These are phyloP conservation scores for Penicillium paxilli DNA, from an alignment of 495 filamentous ascomycete species.

Conservation along the genomic window DNA sequence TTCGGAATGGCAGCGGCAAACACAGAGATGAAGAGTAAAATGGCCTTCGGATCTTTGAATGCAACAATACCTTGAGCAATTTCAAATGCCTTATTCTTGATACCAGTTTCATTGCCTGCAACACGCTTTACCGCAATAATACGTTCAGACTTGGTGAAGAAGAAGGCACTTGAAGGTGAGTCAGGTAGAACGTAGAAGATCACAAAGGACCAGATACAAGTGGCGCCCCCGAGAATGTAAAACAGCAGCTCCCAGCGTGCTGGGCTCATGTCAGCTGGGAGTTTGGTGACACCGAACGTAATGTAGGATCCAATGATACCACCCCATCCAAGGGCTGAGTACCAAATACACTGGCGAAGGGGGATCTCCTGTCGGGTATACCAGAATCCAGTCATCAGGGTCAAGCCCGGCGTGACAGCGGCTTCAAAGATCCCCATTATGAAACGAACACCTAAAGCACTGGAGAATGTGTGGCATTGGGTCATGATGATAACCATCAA, in stretches of 20 bases:
- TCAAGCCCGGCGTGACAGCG: slow-evolving; percentile 7
- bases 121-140: background rate
- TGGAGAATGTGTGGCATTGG: background rate
- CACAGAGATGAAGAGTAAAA: slow-evolving; percentile 9
- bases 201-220: background rate
- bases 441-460: background rate
- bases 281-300: background rate
- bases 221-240: background rate
- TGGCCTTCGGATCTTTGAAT: slow-evolving; percentile 5
- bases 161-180: slow-evolving; percentile 1
- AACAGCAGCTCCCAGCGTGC: slow-evolving; percentile 1
- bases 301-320: slow-evolving; percentile 12
- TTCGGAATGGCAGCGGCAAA: slow-evolving; percentile 16
- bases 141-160: background rate
- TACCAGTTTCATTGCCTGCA: background rate
- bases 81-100: slow-evolving; percentile 5
- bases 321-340: slow-evolving; percentile 9
- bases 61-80: slow-evolving; percentile 1
- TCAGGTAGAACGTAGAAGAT: background rate
- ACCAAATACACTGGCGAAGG: slow-evolving; percentile 15
- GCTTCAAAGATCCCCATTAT: slow-evolving; percentile 2
- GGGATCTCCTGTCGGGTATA: slow-evolving; percentile 14
- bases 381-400: slow-evolving; percentile 15
- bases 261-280: background rate
- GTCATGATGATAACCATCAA: slow-evolving; percentile 4